phyloP scores from a whole-genome alignment of 495 filamentous ascomycete genomes.

The Lichenothelia convexa region DNA sequence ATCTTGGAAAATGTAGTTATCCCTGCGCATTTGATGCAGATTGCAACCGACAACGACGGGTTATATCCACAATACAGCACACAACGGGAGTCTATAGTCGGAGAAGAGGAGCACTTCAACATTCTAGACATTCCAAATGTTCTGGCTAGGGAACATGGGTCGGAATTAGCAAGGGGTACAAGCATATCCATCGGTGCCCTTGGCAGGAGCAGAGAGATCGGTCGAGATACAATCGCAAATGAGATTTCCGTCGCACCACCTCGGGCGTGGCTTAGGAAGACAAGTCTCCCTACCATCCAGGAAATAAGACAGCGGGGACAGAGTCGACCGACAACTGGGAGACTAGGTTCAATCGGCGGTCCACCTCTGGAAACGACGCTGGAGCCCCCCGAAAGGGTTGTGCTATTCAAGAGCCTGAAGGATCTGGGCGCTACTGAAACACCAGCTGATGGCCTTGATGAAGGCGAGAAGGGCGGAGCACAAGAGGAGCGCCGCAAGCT shows the following conservation, averaged over 20 bases:
- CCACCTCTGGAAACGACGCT: too few species aligned
- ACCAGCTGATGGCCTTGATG: too few species aligned
- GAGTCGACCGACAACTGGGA: too few species aligned
- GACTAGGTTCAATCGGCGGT: not conserved
- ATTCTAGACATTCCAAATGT: slow-evolving; percentile 1
- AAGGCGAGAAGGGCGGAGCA: too few species aligned
- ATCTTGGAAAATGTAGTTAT: slow-evolving; percentile 1
- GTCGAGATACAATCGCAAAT: not conserved
- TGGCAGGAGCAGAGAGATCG: not conserved
- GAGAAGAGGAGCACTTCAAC: not conserved
- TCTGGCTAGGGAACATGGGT: not conserved
- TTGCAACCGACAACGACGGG: not conserved
- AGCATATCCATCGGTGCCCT: not conserved
- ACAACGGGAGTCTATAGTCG: not conserved
- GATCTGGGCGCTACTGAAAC: too few species aligned
- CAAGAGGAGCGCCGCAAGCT: not conserved
- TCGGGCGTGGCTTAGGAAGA: slow-evolving; percentile 1
- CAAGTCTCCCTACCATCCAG: slow-evolving; percentile 3
- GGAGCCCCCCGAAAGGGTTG: too few species aligned
- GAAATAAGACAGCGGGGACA: too few species aligned
- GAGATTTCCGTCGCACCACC: not conserved
- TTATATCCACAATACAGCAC: not conserved
- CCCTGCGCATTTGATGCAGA: slow-evolving; percentile 1
- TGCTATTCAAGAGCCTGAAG: too few species aligned
- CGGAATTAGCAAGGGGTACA: not conserved